Percentiles rank a stretch among this genome's conserved stretches.
Conservation (phyloP, 2,329 filamentous ascomycete species). For the Phialophora verrucosa region DNA sequence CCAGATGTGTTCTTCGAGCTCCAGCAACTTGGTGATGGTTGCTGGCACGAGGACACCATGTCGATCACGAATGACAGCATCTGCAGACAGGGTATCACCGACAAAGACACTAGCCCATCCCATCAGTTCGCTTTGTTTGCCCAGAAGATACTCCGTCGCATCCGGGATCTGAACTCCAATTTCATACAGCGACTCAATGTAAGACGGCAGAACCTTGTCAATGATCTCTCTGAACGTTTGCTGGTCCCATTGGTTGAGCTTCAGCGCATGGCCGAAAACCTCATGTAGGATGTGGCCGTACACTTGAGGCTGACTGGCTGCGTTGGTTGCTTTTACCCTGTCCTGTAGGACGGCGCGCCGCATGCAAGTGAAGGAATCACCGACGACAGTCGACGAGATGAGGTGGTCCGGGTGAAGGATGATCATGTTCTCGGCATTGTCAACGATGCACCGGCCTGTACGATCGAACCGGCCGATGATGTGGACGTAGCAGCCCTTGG, state of each 20-base stretch:
- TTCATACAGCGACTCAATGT: conserved; percentile 87
- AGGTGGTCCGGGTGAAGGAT: conserved; percentile 95
- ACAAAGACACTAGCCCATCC: conserved; percentile 86
- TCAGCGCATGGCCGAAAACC: conserved; percentile 88
- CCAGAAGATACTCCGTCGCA: conserved; percentile 78
- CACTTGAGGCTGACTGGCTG: conserved; percentile 77
- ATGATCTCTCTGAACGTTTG: conserved; percentile 71
- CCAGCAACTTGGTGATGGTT: conserved; percentile 90
- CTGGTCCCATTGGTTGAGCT: conserved; percentile 79
- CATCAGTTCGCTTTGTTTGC: conserved; percentile 81
- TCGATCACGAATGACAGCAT: conserved; percentile 78
- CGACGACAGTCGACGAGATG: conserved; percentile 90
- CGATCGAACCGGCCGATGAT: conserved; percentile 78
- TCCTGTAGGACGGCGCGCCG: conserved; percentile 93
- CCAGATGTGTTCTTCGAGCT: conserved; percentile 98
- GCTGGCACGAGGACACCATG: conserved; percentile 77
- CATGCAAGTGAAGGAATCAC: conserved; percentile 93
- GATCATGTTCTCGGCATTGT: conserved; percentile 81
- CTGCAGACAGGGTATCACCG: conserved; percentile 68
- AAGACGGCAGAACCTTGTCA: conserved; percentile 70
- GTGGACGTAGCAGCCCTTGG: conserved; percentile 78
- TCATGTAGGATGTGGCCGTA: conserved; percentile 96
- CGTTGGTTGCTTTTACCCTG: conserved; percentile 86
- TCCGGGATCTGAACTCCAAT: conserved; percentile 76
- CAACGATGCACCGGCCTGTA: conserved; percentile 76